Evolutionary conservation across 2,329 filamentous ascomycete genomes (phyloP).

Genomic region (Claviceps fusiformis): DNA sequence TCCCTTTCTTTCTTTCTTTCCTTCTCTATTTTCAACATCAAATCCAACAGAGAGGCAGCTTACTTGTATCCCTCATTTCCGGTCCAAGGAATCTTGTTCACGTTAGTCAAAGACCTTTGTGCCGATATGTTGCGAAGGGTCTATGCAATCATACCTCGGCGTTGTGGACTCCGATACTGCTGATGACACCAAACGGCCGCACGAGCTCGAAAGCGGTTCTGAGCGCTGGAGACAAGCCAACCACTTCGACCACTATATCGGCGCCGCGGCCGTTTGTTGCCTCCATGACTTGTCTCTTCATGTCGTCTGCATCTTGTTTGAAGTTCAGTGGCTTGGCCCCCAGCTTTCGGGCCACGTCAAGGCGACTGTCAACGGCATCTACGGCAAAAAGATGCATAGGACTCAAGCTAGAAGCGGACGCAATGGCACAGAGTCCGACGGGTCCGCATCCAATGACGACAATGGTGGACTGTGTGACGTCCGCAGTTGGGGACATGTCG

Average conservation of each 20-base stretch:
- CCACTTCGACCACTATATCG: slow-evolving; percentile 72
- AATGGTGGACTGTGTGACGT: slow-evolving; percentile 44
- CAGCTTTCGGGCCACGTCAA: slow-evolving; percentile 57
- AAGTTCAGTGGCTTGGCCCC: slow-evolving; percentile 81
- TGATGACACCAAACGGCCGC: slow-evolving; percentile 59
- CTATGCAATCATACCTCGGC: slow-evolving; percentile 36
- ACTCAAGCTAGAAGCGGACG: slow-evolving; percentile 61
- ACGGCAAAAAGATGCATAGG: slow-evolving; percentile 68
- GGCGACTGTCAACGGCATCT: slow-evolving; percentile 61
- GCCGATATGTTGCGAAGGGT: not conserved
- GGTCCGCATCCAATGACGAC: slow-evolving; percentile 77
- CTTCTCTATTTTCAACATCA: too few species aligned
- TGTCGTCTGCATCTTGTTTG: slow-evolving; percentile 41
- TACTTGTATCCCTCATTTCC: slow-evolving; percentile 49
- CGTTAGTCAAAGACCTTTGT: not conserved
- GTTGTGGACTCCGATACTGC: slow-evolving; percentile 65
- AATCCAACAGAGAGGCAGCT: slow-evolving; percentile 8
- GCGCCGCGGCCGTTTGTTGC: slow-evolving; percentile 70
- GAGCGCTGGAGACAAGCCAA: slow-evolving; percentile 55
- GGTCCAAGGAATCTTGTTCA: slow-evolving; percentile 46
- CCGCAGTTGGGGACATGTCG: slow-evolving; percentile 34
- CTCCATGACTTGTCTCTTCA: slow-evolving; percentile 57
- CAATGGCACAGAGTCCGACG: slow-evolving; percentile 71
- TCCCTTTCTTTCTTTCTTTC: too few species aligned
- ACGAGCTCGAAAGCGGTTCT: slow-evolving; percentile 58